Percentiles rank a stretch among this genome's conserved stretches.
These are phyloP conservation scores for Pythium brassicae DNA, from an alignment of 352 stramenopile genomes.

Conservation along the genomic window DNA sequence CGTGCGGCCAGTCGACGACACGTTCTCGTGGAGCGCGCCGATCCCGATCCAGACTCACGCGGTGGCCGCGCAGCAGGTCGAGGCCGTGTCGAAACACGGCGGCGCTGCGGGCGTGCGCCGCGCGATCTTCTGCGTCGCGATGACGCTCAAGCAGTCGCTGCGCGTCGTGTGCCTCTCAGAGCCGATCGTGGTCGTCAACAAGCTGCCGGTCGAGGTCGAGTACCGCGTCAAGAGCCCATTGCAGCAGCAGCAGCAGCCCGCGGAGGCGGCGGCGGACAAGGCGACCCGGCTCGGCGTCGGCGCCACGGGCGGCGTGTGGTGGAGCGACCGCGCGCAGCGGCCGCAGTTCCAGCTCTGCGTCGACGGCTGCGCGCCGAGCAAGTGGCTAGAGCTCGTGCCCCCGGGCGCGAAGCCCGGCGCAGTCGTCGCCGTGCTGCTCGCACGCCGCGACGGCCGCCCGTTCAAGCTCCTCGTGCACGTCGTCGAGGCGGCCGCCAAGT, in stretches of 20 bases:
- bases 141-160: constrained; percentile 64
- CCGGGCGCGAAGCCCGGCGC: constrained; percentile 36
- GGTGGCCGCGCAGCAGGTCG: constrained; percentile 51
- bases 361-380: constrained; percentile 53
- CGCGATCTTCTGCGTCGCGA: constrained; percentile 63
- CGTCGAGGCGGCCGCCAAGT: constrained; percentile 33
- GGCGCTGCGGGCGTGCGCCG: constrained; percentile 17
- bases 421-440: constrained; percentile 58
- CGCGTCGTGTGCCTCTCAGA: constrained; percentile 60
- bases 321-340: constrained; percentile 55
- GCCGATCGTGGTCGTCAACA: constrained; percentile 76
- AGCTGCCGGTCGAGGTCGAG: constrained; percentile 60
- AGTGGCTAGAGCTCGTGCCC: constrained; percentile 66
- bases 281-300: constrained; percentile 46
- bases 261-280: constrained; percentile 24
- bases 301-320: constrained; percentile 70
- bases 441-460: constrained; percentile 48
- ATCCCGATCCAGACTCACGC: constrained; percentile 74
- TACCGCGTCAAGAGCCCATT: constrained; percentile 45
- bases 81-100: constrained; percentile 43
- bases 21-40: constrained; percentile 67
- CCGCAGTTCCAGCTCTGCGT: constrained; percentile 69
- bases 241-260: no score
- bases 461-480: constrained; percentile 74
- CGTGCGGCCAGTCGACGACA: constrained; percentile 43